phyloP scores from a whole-genome alignment of 495 filamentous ascomycete species.

The Bathelium albidoporum region DNA sequence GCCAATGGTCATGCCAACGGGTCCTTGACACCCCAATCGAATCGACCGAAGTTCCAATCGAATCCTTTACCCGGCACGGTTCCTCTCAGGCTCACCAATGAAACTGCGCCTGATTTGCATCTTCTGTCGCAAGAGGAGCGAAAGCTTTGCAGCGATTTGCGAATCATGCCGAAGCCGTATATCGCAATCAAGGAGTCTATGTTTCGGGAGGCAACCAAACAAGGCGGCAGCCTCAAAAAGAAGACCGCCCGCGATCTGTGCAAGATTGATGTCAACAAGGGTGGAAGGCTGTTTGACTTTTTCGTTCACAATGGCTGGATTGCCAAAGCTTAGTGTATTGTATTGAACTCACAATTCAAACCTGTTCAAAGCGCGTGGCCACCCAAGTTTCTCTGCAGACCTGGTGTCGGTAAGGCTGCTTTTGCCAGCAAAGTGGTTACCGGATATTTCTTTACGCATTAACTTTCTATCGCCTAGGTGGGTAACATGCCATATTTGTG shows the following conservation, averaged over 20 bases:
- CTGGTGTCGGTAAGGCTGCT: no score
- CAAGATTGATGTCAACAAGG: constrained; percentile 58
- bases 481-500: no score
- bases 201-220: constrained; percentile 78
- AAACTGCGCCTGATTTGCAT: constrained; percentile 73
- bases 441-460: no score
- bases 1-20: constrained; percentile 22
- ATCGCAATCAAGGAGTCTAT: constrained; percentile 84
- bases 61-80: constrained; percentile 43
- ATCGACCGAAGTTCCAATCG: constrained; percentile 21
- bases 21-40: constrained; percentile 11
- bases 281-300: constrained; percentile 77
- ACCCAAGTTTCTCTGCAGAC: no score
- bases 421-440: no score
- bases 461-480: no score
- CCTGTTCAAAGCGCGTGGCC: no score
- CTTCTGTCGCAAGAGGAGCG: constrained; percentile 75
- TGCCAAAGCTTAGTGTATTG: constrained; percentile 45
- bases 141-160: constrained; percentile 71
- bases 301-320: constrained; percentile 92
- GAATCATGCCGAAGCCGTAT: constrained; percentile 87
- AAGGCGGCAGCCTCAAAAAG: constrained; percentile 79
- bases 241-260: constrained; percentile 68
- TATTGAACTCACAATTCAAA: not conserved
- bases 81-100: constrained; percentile 59